Conservation (phyloP, 768 basidiomycete species). For the Multifurca ochricompacta region DNA sequence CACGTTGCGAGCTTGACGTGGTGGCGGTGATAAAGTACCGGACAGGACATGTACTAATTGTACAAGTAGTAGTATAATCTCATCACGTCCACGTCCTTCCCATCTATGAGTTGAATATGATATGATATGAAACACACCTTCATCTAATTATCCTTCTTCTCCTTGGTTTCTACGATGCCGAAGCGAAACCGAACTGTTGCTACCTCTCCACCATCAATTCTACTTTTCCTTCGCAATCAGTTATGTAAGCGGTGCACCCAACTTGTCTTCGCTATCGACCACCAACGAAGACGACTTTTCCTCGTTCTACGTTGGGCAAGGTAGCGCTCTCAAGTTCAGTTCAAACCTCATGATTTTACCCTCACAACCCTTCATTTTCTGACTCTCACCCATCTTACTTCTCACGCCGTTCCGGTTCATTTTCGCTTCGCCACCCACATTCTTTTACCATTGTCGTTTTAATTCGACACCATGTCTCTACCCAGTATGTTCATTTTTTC, state of each 20-base stretch:
- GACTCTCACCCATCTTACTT: neutral
- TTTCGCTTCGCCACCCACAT: constrained; percentile 8
- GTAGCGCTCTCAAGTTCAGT: neutral
- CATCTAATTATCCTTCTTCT: no score
- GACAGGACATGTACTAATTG: neutral
- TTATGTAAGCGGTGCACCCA: constrained; percentile 10
- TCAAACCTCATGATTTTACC: constrained; percentile 2
- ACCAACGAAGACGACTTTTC: constrained; percentile 6
- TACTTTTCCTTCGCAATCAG: neutral
- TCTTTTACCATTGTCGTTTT: constrained; percentile 3
- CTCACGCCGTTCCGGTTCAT: neutral
- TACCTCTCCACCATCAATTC: no score
- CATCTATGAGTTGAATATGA: no score
- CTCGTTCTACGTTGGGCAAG: neutral
- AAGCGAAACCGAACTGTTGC: no score
- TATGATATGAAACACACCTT: no score
- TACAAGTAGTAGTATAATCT: no score
- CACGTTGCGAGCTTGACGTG: neutral
- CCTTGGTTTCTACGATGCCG: no score
- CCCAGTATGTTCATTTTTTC: neutral
- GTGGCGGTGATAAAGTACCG: neutral
- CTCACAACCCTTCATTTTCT: neutral
- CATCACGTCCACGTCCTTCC: neutral
- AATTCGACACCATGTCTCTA: neutral
- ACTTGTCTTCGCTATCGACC: constrained; percentile 2